Conservation (phyloP, 2,329 filamentous ascomycete species). For the Lasiodiplodia gonubiensis region DNA sequence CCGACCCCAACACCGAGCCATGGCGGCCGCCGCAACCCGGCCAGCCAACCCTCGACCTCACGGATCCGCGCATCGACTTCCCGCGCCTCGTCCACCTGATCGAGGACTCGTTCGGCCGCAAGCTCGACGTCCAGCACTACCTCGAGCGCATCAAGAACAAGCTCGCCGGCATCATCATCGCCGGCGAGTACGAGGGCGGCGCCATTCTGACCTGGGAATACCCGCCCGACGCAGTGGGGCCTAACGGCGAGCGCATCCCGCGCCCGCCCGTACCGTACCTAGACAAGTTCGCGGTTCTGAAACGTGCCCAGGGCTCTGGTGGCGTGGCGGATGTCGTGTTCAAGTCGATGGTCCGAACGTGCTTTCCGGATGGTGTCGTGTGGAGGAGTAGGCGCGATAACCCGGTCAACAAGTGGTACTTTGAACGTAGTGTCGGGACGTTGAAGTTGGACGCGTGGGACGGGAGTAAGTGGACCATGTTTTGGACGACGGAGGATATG, state of each 20-base stretch:
- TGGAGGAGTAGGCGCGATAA: conserved; percentile 92
- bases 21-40: conserved; percentile 73
- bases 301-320: conserved; percentile 83
- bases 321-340: conserved; percentile 97
- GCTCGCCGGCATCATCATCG: conserved; percentile 90
- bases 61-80: conserved; percentile 82
- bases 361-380: conserved; percentile 86
- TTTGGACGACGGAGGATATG: conserved; percentile 82
- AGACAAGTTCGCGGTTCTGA: conserved; percentile 95
- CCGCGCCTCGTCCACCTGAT: conserved; percentile 83
- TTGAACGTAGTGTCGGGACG: conserved; percentile 83
- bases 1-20: conserved; percentile 66
- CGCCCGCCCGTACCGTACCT: conserved; percentile 81
- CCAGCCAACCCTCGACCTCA: conserved; percentile 68
- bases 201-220: conserved; percentile 94
- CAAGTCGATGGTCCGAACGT: conserved; percentile 89
- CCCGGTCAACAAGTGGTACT: conserved; percentile 99
- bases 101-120: conserved; percentile 88
- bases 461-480: conserved; percentile 94
- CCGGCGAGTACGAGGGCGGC: conserved; percentile 94
- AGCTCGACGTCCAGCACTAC: conserved; percentile 83
- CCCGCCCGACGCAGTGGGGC: conserved; percentile 51
- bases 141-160: conserved; percentile 78
- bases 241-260: conserved; percentile 57
- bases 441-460: conserved; percentile 68